Conservation (phyloP, 1,139 yeast species). For the Candida sojae region DNA sequence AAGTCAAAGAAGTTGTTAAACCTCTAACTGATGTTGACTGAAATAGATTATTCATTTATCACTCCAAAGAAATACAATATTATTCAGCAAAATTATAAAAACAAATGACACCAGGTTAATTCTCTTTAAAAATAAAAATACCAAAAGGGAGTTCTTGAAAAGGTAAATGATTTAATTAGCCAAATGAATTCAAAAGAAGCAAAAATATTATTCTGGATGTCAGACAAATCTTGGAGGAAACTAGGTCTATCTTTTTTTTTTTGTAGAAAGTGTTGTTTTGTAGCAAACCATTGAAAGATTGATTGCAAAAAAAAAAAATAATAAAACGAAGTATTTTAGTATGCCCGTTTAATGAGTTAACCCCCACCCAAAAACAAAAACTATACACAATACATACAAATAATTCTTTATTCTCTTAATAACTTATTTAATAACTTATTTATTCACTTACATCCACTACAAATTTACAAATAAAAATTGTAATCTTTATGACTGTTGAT, state of each 20-base stretch:
- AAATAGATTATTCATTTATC: constrained; percentile 19
- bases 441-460: no score
- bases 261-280: neutral
- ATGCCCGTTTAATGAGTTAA: neutral
- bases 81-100: no score
- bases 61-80: neutral
- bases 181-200: neutral
- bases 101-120: no score
- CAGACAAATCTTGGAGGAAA: neutral
- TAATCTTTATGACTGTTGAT: neutral
- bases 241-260: neutral
- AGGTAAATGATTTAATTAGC: neutral
- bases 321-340: neutral
- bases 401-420: no score
- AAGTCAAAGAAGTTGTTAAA: constrained; percentile 35
- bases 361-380: no score
- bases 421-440: no score
- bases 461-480: neutral
- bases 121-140: no score
- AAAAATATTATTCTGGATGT: neutral
- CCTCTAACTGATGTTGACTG: constrained; percentile 48
- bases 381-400: no score
- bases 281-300: neutral
- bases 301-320: constrained; percentile 6
- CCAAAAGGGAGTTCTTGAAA: no score